These are phyloP conservation scores for Penicillium nucicola DNA, from an alignment of 495 filamentous ascomycete species.

Conservation along the genomic window DNA sequence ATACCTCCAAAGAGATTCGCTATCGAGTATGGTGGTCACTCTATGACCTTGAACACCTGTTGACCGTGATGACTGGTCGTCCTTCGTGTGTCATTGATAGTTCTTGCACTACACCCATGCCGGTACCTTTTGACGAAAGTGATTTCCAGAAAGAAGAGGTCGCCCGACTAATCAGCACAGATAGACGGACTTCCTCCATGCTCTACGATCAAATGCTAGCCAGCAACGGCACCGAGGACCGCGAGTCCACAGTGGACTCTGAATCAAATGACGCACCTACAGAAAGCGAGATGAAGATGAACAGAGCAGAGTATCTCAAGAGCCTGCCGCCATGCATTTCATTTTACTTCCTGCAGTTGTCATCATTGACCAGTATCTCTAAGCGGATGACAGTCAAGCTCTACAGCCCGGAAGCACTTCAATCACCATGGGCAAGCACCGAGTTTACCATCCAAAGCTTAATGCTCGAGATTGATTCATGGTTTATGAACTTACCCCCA, in stretches of 20 bases:
- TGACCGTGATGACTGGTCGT: constrained; percentile 58
- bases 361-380: constrained; percentile 48
- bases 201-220: constrained; percentile 19
- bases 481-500: constrained; percentile 38
- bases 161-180: constrained; percentile 27
- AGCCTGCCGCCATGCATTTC: constrained; percentile 38
- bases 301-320: constrained; percentile 23
- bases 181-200: constrained; percentile 16
- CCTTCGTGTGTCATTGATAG: constrained; percentile 54
- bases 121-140: constrained; percentile 51
- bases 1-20: constrained; percentile 53
- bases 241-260: constrained; percentile 23
- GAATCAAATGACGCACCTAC: constrained; percentile 18
- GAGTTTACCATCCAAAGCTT: constrained; percentile 41
- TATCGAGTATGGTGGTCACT: constrained; percentile 62
- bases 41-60: constrained; percentile 54
- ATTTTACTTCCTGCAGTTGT: constrained; percentile 48
- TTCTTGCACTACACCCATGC: constrained; percentile 54
- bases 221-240: constrained; percentile 18
- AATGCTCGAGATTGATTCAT: constrained; percentile 36
- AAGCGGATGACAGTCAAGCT: constrained; percentile 51
- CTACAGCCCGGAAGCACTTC: constrained; percentile 53
- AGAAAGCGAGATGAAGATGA: constrained; percentile 18
- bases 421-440: constrained; percentile 48
- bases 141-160: constrained; percentile 40